Conservation (phyloP, 2,329 filamentous ascomycete genomes). For the Paracoccidioides brasiliensis region DNA sequence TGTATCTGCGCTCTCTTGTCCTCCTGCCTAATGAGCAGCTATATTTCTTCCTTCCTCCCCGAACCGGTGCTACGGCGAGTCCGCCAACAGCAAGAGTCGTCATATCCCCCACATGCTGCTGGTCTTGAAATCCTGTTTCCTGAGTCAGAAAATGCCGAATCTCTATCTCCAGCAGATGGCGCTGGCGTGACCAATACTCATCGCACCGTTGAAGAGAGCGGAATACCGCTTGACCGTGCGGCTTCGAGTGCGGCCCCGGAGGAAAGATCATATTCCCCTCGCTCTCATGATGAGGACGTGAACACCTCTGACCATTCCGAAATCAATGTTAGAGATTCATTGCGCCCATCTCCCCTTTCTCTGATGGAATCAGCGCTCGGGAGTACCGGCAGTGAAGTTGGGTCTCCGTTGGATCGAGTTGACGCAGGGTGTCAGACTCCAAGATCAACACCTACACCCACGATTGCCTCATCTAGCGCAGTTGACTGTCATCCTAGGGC, state of each 20-base stretch:
- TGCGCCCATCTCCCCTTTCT: neutral
- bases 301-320: neutral
- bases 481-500: neutral
- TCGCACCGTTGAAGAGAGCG: neutral
- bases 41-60: constrained; percentile 31
- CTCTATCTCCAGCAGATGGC: neutral
- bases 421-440: neutral
- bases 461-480: neutral
- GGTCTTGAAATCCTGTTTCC: neutral
- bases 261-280: neutral
- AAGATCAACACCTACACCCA: neutral
- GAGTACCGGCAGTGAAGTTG: neutral
- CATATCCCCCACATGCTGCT: neutral
- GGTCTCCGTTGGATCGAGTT: neutral
- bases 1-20: neutral
- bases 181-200: neutral
- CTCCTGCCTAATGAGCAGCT: constrained; percentile 29
- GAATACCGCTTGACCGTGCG: neutral
- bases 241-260: neutral
- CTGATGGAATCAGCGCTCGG: too few relatives aligned
- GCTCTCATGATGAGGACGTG: neutral
- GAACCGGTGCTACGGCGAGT: constrained; percentile 33
- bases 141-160: neutral
- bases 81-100: constrained; percentile 23
- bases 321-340: neutral